A percentile compares a stretch with the other conserved stretches of the same genome.
phyloP scores from a whole-genome alignment of 1,284 basidiomycete species.

The Sphaerobolus stellatus region DNA sequence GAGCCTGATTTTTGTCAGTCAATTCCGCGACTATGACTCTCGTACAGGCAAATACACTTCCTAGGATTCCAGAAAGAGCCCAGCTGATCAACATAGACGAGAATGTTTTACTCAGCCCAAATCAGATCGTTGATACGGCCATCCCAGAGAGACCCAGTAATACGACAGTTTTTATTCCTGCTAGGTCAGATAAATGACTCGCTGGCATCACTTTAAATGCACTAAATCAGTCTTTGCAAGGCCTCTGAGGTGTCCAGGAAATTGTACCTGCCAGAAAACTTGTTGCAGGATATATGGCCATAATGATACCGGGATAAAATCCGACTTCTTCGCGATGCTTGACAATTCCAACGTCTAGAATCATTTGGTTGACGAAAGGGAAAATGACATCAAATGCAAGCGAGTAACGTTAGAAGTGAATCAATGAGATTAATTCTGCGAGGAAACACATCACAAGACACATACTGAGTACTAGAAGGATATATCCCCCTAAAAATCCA shows the following conservation, averaged over 20 bases:
- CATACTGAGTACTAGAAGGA: slow-evolving; percentile 15
- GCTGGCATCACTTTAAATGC: slow-evolving; percentile 7
- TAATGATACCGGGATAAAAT: slow-evolving; percentile 23
- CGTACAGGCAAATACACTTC: slow-evolving; percentile 2
- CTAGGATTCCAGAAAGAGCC: slow-evolving; percentile 6
- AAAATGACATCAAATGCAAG: slow-evolving; percentile 24
- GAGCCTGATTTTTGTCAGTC: slow-evolving; percentile 11
- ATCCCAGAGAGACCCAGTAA: slow-evolving; percentile 6
- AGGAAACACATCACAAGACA: too few relatives aligned
- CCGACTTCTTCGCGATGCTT: slow-evolving; percentile 23
- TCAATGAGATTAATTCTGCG: too few relatives aligned
- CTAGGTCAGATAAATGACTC: slow-evolving; percentile 6
- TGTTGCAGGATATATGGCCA: slow-evolving; percentile 19
- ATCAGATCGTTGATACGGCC: slow-evolving; percentile 3
- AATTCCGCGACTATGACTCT: slow-evolving; percentile 6
- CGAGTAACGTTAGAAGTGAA: too few relatives aligned
- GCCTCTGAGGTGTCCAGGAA: too few relatives aligned
- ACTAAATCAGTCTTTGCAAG: not conserved
- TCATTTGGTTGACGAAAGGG: slow-evolving; percentile 23
- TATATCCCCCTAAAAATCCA: slow-evolving; percentile 15
- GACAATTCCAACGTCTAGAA: slow-evolving; percentile 24
- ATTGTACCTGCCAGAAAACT: slow-evolving; percentile 19
- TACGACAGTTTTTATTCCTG: slow-evolving; percentile 13
- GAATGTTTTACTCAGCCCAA: slow-evolving; percentile 13
- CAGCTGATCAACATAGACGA: slow-evolving; percentile 9